Evolutionary conservation across 176 grass and related monocot genomes (phyloP).

Genomic region (Zoysia pacifica): DNA sequence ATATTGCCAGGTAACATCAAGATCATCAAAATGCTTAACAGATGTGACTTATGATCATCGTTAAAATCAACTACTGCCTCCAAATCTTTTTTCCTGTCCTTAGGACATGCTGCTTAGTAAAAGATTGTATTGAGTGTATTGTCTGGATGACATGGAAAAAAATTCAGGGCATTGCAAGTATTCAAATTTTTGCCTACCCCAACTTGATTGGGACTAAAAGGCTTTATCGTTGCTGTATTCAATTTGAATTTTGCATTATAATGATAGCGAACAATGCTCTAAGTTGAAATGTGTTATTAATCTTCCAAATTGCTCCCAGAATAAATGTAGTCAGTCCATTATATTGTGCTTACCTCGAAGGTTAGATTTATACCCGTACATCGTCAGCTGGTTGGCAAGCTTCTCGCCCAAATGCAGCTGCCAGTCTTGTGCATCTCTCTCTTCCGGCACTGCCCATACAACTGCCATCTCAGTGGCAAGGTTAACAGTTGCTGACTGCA

Average conservation of each 20-base stretch:
- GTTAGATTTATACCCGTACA: conserved; percentile 82
- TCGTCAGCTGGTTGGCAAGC: conserved; percentile 77
- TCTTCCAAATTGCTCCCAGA: background rate
- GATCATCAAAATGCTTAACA: conserved; percentile 12
- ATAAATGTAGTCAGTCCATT: background rate
- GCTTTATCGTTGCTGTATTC: no score
- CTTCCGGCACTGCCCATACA: conserved; percentile 61
- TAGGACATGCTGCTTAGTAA: no score
- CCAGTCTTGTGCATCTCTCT: conserved; percentile 62
- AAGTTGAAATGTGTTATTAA: background rate
- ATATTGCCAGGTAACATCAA: background rate
- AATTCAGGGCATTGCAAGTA: no score
- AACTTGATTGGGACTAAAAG: no score
- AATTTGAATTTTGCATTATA: background rate
- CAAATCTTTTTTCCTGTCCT: no score
- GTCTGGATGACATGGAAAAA: no score
- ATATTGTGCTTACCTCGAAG: conserved; percentile 63
- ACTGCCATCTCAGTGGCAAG: conserved; percentile 92
- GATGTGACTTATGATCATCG: background rate
- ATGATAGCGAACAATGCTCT: conserved; percentile 18
- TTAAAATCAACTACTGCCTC: background rate
- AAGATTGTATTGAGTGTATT: no score
- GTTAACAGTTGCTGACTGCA: conserved; percentile 75
- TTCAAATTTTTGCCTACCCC: no score
- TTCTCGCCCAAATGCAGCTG: conserved; percentile 77